A percentile compares a stretch with the other conserved stretches of the same genome.
phyloP scores from a whole-genome alignment of 345 rosid genomes.

The Hibiscus trionum region DNA sequence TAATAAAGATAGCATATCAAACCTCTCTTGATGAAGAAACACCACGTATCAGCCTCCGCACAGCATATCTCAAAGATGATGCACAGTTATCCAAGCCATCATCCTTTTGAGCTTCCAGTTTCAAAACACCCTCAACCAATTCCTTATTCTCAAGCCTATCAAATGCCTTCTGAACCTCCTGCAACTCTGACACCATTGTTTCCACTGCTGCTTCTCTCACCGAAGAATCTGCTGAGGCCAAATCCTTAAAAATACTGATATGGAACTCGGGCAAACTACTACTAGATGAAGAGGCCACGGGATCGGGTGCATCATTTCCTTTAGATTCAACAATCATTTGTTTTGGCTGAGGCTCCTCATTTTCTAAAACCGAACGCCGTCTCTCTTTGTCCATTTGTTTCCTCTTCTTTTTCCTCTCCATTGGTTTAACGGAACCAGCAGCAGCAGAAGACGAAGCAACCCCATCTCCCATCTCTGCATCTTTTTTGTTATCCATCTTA shows the following conservation, averaged over 20 bases:
- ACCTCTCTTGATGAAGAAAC: constrained; percentile 97
- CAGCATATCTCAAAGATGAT: constrained; percentile 73
- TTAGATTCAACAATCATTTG: constrained; percentile 9
- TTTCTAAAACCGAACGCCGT: constrained; percentile 27
- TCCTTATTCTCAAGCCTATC: constrained; percentile 46
- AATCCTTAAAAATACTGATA: constrained; percentile 60
- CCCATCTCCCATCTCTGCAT: constrained; percentile 14
- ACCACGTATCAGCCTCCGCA: constrained; percentile 85
- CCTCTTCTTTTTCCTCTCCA: constrained; percentile 81
- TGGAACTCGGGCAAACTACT: constrained; percentile 54
- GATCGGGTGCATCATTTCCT: constrained; percentile 18
- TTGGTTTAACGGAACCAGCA: constrained; percentile 39
- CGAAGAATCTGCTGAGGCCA: constrained; percentile 53
- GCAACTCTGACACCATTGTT: constrained; percentile 54
- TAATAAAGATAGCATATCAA: constrained; percentile 3
- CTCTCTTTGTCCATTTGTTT: constrained; percentile 71
- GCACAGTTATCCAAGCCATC: constrained; percentile 85
- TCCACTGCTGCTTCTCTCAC: constrained; percentile 60
- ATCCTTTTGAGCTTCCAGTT: constrained; percentile 80
- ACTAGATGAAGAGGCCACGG: constrained; percentile 22
- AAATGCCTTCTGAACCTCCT: constrained; percentile 68
- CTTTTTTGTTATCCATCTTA: constrained; percentile 26
- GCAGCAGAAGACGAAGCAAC: constrained; percentile 14
- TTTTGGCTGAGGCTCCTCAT: constrained; percentile 22
- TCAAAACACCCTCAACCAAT: constrained; percentile 38